Base-by-base conservation (phyloP, 2,329 filamentous ascomycete genomes). In the Ophiostoma fasciatum region DNA sequence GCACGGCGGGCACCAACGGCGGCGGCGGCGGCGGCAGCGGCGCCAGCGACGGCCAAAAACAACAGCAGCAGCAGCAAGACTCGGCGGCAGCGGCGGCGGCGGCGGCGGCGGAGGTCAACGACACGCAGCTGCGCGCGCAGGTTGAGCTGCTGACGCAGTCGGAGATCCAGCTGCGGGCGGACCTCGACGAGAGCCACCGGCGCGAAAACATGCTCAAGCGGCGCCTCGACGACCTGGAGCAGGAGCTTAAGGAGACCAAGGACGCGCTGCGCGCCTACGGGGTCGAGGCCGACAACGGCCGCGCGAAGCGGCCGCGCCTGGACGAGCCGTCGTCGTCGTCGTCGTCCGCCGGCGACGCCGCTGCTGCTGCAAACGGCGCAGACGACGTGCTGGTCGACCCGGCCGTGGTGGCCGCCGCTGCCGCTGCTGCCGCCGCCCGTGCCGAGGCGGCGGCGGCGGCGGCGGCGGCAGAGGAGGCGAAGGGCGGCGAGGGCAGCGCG, bases 161-260 rank as follows among this genome's bases (percentile, higher is more conserved):
- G 30, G 70, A 74, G 42, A 63, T 62, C 4, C 64, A 71, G 34
- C 58, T 79, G 43, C 65, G 68, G 19, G 56, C 64, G 4, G 76
- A 79, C 45, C 64, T 87, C 2, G 82, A 92, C 22, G 81, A 88
- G 35, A 75, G 78, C 31, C 78, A 85, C 48, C 70, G 74, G 35
- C 70, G 83, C 25, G 85, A 92, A 55, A 82, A 84, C 40, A 80
- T 78, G 39, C 66, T 93, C 26, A 92, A 92, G 59, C 71, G 80
- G 34, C 74, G 81, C 34, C 63, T 93, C n/a, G 79, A 82, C 39
- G 82, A 92, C 46, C 62, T 85, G 29, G 81, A 88, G 51, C 64
- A 68, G 26, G 70, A 73, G 52, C 51, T 68, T 1, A 62, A 61
- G 35, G 57, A 55, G 12, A 45, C 48, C 10, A 53, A 48, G 34